Percentiles rank a stretch among this genome's conserved stretches.
Evolutionary conservation across 1,139 yeast genomes (phyloP).

Genomic region (Magnusiomyces paraingens): DNA sequence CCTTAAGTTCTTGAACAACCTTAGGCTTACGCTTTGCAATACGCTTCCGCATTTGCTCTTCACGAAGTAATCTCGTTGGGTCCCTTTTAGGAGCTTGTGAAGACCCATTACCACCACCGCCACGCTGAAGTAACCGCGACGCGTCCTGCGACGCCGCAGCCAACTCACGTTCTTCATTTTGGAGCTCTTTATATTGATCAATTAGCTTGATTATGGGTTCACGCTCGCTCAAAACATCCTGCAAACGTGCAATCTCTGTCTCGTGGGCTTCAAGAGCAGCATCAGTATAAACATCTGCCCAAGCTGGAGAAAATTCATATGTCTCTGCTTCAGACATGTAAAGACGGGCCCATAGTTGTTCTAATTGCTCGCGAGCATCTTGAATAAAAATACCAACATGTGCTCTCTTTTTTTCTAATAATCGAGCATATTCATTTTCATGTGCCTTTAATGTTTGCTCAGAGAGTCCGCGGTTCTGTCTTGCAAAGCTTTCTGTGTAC

Average conservation of each 20-base stretch:
- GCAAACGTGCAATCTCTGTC: conserved; percentile 47
- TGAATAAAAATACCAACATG: conserved; percentile 61
- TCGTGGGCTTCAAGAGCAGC: conserved; percentile 55
- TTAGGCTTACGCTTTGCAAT: conserved; percentile 63
- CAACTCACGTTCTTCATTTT: conserved; percentile 56
- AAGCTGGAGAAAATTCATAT: conserved; percentile 34
- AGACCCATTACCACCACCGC: conserved; percentile 39
- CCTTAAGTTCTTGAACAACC: conserved; percentile 47
- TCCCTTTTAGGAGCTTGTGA: conserved; percentile 23
- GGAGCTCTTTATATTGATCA: conserved; percentile 48
- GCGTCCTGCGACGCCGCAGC: conserved; percentile 73
- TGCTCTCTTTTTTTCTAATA: conserved; percentile 54
- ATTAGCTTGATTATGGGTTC: conserved; percentile 51
- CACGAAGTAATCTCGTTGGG: conserved; percentile 70
- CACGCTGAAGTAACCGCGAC: conserved; percentile 65
- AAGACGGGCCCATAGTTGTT: conserved; percentile 54
- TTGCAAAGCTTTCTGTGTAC: conserved; percentile 24
- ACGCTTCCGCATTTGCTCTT: conserved; percentile 67
- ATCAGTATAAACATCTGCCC: conserved; percentile 45
- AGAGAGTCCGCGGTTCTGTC: conserved; percentile 30
- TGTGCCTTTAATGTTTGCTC: conserved; percentile 34
- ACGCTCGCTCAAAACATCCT: conserved; percentile 45
- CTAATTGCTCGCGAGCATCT: conserved; percentile 54
- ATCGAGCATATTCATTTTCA: conserved; percentile 49
- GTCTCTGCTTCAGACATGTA: conserved; percentile 48